Evolutionary conservation across 805 yeast genomes (phyloP), one percentile per base, ranked within the genome.

Genomic region (Ogataea populi-albae): DNA sequence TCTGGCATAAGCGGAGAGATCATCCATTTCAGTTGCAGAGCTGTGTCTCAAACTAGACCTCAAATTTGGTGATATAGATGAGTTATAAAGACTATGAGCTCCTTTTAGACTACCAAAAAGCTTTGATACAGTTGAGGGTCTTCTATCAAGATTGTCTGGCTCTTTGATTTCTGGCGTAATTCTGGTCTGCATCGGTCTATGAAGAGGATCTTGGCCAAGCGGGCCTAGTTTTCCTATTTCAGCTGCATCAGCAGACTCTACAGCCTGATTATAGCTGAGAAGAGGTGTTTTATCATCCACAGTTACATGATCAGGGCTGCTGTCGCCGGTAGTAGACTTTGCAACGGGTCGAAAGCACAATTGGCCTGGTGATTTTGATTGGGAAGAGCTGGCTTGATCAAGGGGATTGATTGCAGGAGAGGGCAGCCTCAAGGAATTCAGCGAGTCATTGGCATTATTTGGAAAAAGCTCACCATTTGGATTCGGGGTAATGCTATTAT

Each of bases 1-100:
- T 28, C 65, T 68, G 9, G 66, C 71, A n/a, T 63, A 61, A 17
- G 51, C 57, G 8, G 62, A 52, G 25, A 57, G 40, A 33, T 59
- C 59, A 8, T 59, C 64, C 30, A 59, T 22, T 27, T 59, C 64
- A 1, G 57, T 53, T 3, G 33, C 32, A 10, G 38, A 29, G 15
- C 21, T 31, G 36, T 30, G 9, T 40, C 23, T 17, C 14, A 14
- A 14, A 17, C 27, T 23, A 4, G 23, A 5, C 3, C 20, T 29
- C 14, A 18, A 12, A 4, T 32, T 30, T 2, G 38, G 25, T 3
- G 40, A 25, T n/a, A n/a, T n/a, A 3, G 45, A 33, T 18, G 40
- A 28, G 18, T 35, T 28, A 6, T 40, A 28, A 26, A 44, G 20
- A 7, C 49, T 43, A 6, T 41, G 49, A 14, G 33, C 50, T 21